phyloP scores from a whole-genome alignment of 345 rosid species.

The Hirschfeldia incana region DNA sequence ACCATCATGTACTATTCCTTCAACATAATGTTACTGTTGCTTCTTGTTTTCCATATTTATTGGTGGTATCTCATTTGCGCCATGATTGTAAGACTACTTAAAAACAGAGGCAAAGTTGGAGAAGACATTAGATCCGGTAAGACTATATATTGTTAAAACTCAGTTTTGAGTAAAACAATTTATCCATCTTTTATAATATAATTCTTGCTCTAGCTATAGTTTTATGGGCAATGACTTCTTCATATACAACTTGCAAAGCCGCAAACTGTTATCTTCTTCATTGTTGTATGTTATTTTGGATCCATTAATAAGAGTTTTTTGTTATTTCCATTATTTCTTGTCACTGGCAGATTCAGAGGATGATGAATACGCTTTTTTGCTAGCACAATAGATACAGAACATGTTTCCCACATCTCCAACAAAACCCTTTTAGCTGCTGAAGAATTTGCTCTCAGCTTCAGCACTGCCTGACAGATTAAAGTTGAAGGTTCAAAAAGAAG shows the following conservation, averaged over 20 bases:
- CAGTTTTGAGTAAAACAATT: slow-evolving; percentile 2
- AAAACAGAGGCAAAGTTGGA: slow-evolving; percentile 88
- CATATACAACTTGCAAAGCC: too few species aligned
- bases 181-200: not conserved
- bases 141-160: not conserved
- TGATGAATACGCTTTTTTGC: slow-evolving; percentile 59
- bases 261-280: not conserved
- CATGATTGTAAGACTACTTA: slow-evolving; percentile 78
- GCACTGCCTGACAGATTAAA: slow-evolving; percentile 25
- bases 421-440: slow-evolving; percentile 21
- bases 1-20: slow-evolving; percentile 61
- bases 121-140: slow-evolving; percentile 98
- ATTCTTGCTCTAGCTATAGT: not conserved
- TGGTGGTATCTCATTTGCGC: slow-evolving; percentile 95
- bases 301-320: not conserved
- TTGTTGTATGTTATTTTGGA: slow-evolving; percentile 4
- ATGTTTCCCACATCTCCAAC: slow-evolving; percentile 38
- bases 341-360: slow-evolving; percentile 85
- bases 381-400: slow-evolving; percentile 23
- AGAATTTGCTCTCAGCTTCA: slow-evolving; percentile 21
- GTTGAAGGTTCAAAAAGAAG: slow-evolving; percentile 18
- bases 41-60: slow-evolving; percentile 89
- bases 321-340: slow-evolving; percentile 11
- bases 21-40: slow-evolving; percentile 83
- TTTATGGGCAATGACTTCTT: not conserved